These are phyloP conservation scores for Linnemannia zychae DNA, from an alignment of 192 early-diverging fungal species.

Conservation along the genomic window DNA sequence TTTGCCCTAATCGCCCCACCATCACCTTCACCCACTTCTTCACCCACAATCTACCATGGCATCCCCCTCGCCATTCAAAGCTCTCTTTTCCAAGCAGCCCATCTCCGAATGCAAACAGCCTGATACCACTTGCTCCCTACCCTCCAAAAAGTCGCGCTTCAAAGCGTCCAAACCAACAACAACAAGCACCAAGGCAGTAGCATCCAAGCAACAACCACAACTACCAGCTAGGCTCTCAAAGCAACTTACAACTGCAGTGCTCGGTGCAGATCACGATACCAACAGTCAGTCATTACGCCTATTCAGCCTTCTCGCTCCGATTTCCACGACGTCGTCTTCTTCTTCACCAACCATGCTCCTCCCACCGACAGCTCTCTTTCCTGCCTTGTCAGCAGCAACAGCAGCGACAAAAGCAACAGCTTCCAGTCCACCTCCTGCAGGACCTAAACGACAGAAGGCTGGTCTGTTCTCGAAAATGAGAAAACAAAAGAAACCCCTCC, in stretches of 20 bases:
- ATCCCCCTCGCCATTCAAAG: conserved; percentile 8
- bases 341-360: conserved; percentile 10
- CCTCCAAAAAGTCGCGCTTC: neutral
- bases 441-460: neutral
- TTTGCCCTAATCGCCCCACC: neutral
- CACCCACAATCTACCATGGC: neutral
- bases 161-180: conserved; percentile 6
- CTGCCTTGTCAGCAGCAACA: neutral
- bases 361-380: conserved; percentile 7
- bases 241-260: neutral
- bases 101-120: neutral
- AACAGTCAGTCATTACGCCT: conserved; percentile 2
- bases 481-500: neutral
- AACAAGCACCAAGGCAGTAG: neutral
- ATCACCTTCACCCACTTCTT: neutral
- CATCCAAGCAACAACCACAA: conserved; percentile 1
- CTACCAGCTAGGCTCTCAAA: neutral
- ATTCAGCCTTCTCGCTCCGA: neutral
- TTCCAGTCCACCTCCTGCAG: neutral
- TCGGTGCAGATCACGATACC: neutral
- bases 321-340: neutral
- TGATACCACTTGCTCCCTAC: neutral
- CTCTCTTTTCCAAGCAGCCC: conserved; percentile 13
- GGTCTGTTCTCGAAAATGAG: conserved; percentile 17
- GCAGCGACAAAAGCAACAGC: neutral